phyloP scores from a whole-genome alignment of 2,329 filamentous ascomycete genomes.

The Fusarium newnesense region DNA sequence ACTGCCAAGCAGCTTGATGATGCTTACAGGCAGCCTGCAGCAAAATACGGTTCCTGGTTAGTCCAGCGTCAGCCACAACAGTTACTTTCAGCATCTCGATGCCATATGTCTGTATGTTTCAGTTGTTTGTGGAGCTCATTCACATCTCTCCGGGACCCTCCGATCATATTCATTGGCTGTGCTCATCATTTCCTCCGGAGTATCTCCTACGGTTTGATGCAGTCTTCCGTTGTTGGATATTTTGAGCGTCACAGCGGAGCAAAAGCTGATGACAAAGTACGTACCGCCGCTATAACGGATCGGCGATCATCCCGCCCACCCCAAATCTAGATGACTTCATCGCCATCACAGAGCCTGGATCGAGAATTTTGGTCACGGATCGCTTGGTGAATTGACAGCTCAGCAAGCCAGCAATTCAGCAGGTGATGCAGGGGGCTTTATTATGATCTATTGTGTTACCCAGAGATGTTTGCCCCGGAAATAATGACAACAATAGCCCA shows the following conservation, averaged over 20 bases:
- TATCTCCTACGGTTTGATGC: neutral
- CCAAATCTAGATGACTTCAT: conserved; percentile 43
- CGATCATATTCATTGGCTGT: neutral
- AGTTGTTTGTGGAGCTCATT: neutral
- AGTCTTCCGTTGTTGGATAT: neutral
- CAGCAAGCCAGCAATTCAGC: conserved; percentile 2
- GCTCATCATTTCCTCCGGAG: neutral
- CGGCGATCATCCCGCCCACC: conserved; percentile 33
- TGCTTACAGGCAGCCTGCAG: conserved; percentile 9
- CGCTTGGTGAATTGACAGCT: conserved; percentile 5
- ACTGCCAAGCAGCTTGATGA: neutral
- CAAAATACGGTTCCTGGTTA: neutral
- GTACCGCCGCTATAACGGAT: conserved; percentile 27
- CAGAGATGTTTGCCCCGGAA: conserved; percentile 14
- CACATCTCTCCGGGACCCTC: neutral
- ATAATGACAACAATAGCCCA: conserved; percentile 24
- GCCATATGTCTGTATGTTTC: conserved; percentile 1
- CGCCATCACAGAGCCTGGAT: conserved; percentile 24
- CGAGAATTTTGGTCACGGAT: conserved; percentile 36
- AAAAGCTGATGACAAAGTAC: conserved; percentile 16
- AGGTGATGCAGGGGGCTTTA: conserved; percentile 17
- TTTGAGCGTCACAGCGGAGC: conserved; percentile 32
- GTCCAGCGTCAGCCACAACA: conserved; percentile 5
- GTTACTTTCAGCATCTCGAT: conserved; percentile 4
- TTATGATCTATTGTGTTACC: conserved; percentile 5